phyloP scores from a whole-genome alignment of 2,329 filamentous ascomycete genomes.

The Penicillium hordei region DNA sequence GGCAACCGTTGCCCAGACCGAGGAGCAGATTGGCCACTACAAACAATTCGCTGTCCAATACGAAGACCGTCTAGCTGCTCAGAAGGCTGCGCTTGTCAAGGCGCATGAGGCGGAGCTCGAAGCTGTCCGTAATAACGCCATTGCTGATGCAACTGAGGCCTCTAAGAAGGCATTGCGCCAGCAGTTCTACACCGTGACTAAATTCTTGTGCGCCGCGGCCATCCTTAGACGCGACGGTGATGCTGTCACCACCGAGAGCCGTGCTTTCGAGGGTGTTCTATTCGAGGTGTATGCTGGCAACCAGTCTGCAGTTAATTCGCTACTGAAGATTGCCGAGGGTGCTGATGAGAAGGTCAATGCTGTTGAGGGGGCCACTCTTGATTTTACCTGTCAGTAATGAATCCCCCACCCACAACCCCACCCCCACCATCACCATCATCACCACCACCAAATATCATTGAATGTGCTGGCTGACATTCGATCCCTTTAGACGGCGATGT shows the following conservation, averaged over 20 bases:
- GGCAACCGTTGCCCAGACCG: slow-evolving; percentile 55
- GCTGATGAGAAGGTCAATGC: slow-evolving; percentile 58
- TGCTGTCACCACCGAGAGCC: slow-evolving; percentile 57
- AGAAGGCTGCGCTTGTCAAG: slow-evolving; percentile 57
- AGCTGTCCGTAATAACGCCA: slow-evolving; percentile 51
- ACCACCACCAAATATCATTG: background rate
- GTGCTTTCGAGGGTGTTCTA: slow-evolving; percentile 64
- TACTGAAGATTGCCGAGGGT: slow-evolving; percentile 62
- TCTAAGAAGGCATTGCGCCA: slow-evolving; percentile 52
- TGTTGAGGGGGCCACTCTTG: slow-evolving; percentile 55
- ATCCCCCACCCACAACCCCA: background rate
- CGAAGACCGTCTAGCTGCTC: slow-evolving; percentile 54
- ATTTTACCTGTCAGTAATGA: slow-evolving; percentile 56
- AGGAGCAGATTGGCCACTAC: slow-evolving; percentile 62
- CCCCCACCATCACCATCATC: background rate
- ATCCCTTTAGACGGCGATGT: slow-evolving; percentile 51
- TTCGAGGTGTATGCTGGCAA: slow-evolving; percentile 65
- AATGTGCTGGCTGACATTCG: slow-evolving; percentile 8
- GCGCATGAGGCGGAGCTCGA: slow-evolving; percentile 58
- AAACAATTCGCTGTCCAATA: slow-evolving; percentile 60
- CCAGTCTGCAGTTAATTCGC: slow-evolving; percentile 57
- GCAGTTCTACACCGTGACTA: slow-evolving; percentile 58
- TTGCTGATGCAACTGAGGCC: slow-evolving; percentile 50
- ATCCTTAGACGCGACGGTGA: slow-evolving; percentile 60
- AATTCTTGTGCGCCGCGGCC: slow-evolving; percentile 63